phyloP scores from a whole-genome alignment of 2,329 filamentous ascomycete species.

The Botrytis aclada region DNA sequence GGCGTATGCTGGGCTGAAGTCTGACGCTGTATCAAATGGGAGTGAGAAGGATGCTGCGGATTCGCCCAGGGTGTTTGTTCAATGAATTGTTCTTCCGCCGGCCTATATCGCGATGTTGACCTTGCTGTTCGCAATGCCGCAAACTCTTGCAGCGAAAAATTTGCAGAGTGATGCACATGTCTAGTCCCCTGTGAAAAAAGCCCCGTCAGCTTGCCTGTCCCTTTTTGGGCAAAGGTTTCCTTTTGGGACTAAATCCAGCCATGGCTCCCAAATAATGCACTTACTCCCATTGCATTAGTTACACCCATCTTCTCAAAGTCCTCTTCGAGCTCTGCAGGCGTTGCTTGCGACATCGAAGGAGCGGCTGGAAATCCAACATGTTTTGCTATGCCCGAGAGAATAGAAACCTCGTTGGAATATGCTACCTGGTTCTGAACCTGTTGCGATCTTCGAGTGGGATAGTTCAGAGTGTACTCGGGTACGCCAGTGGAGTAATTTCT shows the following conservation, averaged over 20 bases:
- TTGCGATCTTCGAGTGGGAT: slow-evolving; percentile 71
- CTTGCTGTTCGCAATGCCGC: slow-evolving; percentile 36
- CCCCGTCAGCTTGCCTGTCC: slow-evolving; percentile 25
- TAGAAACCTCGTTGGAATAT: slow-evolving; percentile 92
- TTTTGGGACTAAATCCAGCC: neutral
- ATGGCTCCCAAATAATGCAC: slow-evolving; percentile 38
- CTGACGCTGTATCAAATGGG: slow-evolving; percentile 42
- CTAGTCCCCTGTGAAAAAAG: slow-evolving; percentile 30
- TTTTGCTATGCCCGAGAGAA: slow-evolving; percentile 86
- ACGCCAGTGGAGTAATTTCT: slow-evolving; percentile 74
- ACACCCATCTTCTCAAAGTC: slow-evolving; percentile 90
- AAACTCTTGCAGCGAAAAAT: slow-evolving; percentile 36
- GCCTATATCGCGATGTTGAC: slow-evolving; percentile 43
- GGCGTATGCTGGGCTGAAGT: slow-evolving; percentile 41
- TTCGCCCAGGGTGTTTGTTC: slow-evolving; percentile 93
- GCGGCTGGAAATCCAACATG: slow-evolving; percentile 95
- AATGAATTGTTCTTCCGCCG: slow-evolving; percentile 80
- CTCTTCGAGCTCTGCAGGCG: slow-evolving; percentile 71
- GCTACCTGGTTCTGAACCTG: slow-evolving; percentile 82
- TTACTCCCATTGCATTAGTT: slow-evolving; percentile 57
- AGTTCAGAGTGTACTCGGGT: slow-evolving; percentile 77
- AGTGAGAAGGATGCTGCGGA: slow-evolving; percentile 72
- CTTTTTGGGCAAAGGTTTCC: neutral
- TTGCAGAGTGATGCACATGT: slow-evolving; percentile 29
- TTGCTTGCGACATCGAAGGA: slow-evolving; percentile 75